Percentiles rank a stretch among this genome's conserved stretches.
Conservation (phyloP, 805 yeast species). For the Scheffersomyces spartinae region DNA sequence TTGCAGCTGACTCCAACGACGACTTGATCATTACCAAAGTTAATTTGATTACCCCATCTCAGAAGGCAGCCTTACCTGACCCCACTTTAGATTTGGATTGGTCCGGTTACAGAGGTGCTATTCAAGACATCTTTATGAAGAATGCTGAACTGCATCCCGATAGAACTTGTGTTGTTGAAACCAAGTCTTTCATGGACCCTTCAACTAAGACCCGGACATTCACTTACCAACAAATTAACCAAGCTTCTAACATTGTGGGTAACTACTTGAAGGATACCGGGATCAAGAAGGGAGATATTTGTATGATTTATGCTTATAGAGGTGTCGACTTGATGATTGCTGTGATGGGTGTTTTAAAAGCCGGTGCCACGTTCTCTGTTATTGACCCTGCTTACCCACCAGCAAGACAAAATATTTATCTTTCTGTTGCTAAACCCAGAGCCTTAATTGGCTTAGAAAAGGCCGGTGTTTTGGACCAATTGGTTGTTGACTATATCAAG, state of each 20-base stretch:
- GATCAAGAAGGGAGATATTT: slow-evolving; percentile 83
- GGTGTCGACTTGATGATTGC: slow-evolving; percentile 96
- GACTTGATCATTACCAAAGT: slow-evolving; percentile 43
- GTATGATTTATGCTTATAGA: slow-evolving; percentile 94
- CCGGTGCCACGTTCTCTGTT: slow-evolving; percentile 97
- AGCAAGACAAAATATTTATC: slow-evolving; percentile 87
- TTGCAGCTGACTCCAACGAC: slow-evolving; percentile 22
- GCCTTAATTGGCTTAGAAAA: slow-evolving; percentile 84
- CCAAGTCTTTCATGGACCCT: slow-evolving; percentile 55
- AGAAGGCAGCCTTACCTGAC: slow-evolving; percentile 58
- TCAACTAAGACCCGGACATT: slow-evolving; percentile 53
- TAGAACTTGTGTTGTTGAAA: slow-evolving; percentile 85
- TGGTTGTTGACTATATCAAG: slow-evolving; percentile 68
- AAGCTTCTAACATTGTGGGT: slow-evolving; percentile 88
- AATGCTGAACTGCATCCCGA: slow-evolving; percentile 83
- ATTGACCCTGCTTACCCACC: slow-evolving; percentile 99
- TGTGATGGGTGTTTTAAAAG: slow-evolving; percentile 94
- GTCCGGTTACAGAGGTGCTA: slow-evolving; percentile 87
- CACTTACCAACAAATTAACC: slow-evolving; percentile 78
- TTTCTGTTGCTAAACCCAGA: slow-evolving; percentile 85
- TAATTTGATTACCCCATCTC: slow-evolving; percentile 59
- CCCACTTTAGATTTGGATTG: slow-evolving; percentile 84
- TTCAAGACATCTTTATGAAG: slow-evolving; percentile 86
- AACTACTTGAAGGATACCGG: slow-evolving; percentile 77
- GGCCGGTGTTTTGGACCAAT: slow-evolving; percentile 73